These are phyloP conservation scores for Leptographium galeiforme DNA, from an alignment of 2,329 filamentous ascomycete genomes.

Conservation along the genomic window DNA sequence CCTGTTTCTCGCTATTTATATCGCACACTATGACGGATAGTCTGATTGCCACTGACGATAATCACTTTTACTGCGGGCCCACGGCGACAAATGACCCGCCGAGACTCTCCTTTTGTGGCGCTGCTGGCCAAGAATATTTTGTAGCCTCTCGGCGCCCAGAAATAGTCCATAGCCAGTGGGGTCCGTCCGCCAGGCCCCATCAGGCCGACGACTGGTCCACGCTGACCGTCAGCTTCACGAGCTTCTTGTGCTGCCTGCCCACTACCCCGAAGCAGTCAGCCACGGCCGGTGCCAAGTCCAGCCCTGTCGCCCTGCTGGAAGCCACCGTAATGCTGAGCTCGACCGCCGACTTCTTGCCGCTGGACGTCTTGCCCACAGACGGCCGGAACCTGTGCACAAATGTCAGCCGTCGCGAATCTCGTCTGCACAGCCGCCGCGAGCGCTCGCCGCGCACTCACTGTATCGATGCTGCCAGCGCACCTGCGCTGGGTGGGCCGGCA, in stretches of 20 bases:
- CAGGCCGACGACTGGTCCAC: neutral
- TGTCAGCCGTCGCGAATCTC: neutral
- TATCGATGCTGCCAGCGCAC: constrained; percentile 22
- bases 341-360: constrained; percentile 20
- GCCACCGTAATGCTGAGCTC: constrained; percentile 3
- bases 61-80: no score
- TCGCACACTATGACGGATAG: no score
- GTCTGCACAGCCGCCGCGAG: neutral
- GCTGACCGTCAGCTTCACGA: constrained; percentile 5
- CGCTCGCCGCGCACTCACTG: constrained; percentile 20
- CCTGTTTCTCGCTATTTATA: no score
- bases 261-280: constrained; percentile 6
- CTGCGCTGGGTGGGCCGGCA: constrained; percentile 22
- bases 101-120: no score
- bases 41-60: no score
- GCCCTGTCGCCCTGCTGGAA: neutral
- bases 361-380: constrained; percentile 5
- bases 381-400: constrained; percentile 1
- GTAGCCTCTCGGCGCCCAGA: no score
- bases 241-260: constrained; percentile 10
- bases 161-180: no score
- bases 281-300: constrained; percentile 5
- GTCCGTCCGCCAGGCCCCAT: neutral
- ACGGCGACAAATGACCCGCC: no score
- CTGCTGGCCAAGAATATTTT: no score